phyloP scores from a whole-genome alignment of 1,284 basidiomycete species.

The Cystobasidium pallidum region DNA sequence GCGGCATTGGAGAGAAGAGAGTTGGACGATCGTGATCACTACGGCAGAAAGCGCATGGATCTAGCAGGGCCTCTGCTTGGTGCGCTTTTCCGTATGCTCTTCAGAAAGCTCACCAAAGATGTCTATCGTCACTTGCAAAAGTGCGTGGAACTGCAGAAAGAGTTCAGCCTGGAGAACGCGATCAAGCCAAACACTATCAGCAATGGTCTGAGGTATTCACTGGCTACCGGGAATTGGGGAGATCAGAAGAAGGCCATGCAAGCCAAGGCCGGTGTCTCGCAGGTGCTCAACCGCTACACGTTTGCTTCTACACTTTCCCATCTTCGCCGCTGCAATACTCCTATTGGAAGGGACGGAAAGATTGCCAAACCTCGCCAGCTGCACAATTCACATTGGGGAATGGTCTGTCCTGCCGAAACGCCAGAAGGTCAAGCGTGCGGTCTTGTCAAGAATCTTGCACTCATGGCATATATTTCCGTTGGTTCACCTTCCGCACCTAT shows the following conservation, averaged over 20 bases:
- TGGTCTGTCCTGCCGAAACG: conserved; percentile 99
- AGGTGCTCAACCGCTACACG: conserved; percentile 97
- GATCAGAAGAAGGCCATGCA: conserved; percentile 99
- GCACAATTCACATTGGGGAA: conserved; percentile 99
- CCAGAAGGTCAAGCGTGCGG: conserved; percentile 99
- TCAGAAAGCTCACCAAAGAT: conserved; percentile 94
- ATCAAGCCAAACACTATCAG: conserved; percentile 97
- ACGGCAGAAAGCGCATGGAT: conserved; percentile 97
- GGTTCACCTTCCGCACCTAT: conserved; percentile 95
- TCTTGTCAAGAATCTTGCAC: conserved; percentile 95
- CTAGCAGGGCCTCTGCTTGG: conserved; percentile 93
- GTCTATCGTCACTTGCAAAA: conserved; percentile 97
- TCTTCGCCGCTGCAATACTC: conserved; percentile 96
- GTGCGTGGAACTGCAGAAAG: conserved; percentile 96
- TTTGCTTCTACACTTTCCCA: conserved; percentile 98
- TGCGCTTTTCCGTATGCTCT: conserved; percentile 95
- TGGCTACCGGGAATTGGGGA: conserved; percentile 99
- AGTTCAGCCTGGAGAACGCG: conserved; percentile 88
- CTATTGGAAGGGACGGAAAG: conserved; percentile 96
- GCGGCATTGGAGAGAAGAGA: conserved; percentile 93
- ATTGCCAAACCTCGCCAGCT: conserved; percentile 99
- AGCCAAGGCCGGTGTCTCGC: conserved; percentile 96
- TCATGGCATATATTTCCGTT: conserved; percentile 98
- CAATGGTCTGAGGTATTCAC: conserved; percentile 95
- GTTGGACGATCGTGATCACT: conserved; percentile 98